Evolutionary conservation across 306 rosid species (phyloP).

Genomic region (Betula pendula): DNA sequence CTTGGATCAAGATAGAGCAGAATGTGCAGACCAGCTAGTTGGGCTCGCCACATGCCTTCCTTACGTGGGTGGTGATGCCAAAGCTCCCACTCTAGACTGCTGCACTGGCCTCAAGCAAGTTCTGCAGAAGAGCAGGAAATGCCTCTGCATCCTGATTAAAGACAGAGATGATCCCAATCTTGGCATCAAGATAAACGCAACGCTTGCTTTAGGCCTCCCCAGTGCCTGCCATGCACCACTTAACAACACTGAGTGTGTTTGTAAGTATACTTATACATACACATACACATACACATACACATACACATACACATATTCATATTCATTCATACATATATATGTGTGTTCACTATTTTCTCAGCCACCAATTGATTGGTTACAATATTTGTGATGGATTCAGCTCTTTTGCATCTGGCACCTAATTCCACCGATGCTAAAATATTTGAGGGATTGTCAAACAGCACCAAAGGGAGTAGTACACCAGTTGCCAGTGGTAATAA

Average conservation of each 20-base stretch:
- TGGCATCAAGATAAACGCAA: slow-evolving; percentile 55
- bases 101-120: slow-evolving; percentile 64
- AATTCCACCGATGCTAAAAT: slow-evolving; percentile 59
- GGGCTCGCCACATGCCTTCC: slow-evolving; percentile 60
- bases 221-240: slow-evolving; percentile 47
- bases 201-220: slow-evolving; percentile 66
- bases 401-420: slow-evolving; percentile 66
- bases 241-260: slow-evolving; percentile 54
- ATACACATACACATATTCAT: too few species aligned
- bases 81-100: slow-evolving; percentile 64
- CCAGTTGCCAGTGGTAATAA: slow-evolving; percentile 41
- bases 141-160: slow-evolving; percentile 66
- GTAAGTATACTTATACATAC: slow-evolving; percentile 27
- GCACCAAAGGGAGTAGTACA: slow-evolving; percentile 9
- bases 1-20: slow-evolving; percentile 61
- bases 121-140: slow-evolving; percentile 52
- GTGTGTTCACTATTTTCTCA: background rate
- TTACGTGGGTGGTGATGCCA: slow-evolving; percentile 58
- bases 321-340: too few species aligned
- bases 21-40: slow-evolving; percentile 58
- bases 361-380: background rate
- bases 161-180: slow-evolving; percentile 74
- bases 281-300: too few species aligned
- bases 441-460: slow-evolving; percentile 39
- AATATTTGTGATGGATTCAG: slow-evolving; percentile 38